Evolutionary conservation across 1,139 yeast species (phyloP), one percentile per base, ranked within the genome.

Genomic region (Lodderomyces beijingensis): DNA sequence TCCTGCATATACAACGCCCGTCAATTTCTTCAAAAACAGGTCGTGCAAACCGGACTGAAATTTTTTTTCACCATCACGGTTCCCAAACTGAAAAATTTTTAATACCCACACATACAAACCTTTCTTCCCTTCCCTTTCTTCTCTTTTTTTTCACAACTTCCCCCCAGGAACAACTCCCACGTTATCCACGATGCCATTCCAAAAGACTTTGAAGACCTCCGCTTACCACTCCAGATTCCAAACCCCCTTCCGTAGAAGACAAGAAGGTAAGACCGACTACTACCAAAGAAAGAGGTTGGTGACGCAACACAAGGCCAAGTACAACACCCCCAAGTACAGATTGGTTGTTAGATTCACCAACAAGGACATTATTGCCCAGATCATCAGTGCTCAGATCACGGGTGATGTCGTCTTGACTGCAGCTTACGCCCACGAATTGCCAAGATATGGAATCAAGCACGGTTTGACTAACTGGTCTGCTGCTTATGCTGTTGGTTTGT

Each of bases 391-490:
- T 51, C 91, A 91, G 73, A 84, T 91, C 70, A 81, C 93, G 55
- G 98, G 98, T 74, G 99, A 91, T 69, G 57, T 85, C 62, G 97
- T 91, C 45, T 77, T 91, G 64, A 77, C 96, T 55, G 93, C 97
- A 66, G 99, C 99, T 64, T 93, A 91, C 80, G 78, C 98, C 50
- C 98, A 91, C 63, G 99, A 91, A 77, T 82, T 91, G 62, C 97
- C 98, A 77, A 79, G 76, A 64, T 91, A 86, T 80, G 99, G 99
- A 64, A 87, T 91, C 65, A 78, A 77, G 65, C 95, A 87, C 74
- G 99, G 99, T 85, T 83, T 91, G 70, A 91, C 98, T 69, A 93
- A 93, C 94, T 91, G 99, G 99, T 74, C 98, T 45, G 97, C 98
- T 67, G 97, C 96, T 67, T 91, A 91, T 78, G 97, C 98, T 59